Evolutionary conservation across 331 rosid species (phyloP), one percentile per base, ranked within the genome.

Genomic region (Saraca asoca): DNA sequence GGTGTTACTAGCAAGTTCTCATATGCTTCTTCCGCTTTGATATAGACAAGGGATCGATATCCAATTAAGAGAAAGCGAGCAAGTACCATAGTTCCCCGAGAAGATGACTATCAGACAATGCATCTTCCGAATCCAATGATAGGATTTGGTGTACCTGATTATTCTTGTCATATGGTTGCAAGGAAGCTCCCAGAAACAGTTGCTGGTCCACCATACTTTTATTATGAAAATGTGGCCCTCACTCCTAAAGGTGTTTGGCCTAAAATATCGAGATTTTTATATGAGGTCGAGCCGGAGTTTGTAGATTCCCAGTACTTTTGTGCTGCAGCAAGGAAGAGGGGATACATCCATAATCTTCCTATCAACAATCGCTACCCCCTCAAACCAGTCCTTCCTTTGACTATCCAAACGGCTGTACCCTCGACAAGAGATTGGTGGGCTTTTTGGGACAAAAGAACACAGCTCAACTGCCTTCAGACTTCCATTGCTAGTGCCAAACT

Each of bases 241-340:
- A 85, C 96, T 62, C 96, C 96, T 0, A 85, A 77, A 75, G 96
- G 96, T n/a, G 96, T 89, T 44, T 89, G 96, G 96, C 77, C n/a
- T 48, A 89, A 74, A 1, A 85, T 89, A 20, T 89, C 96, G 6
- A 66, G 89, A 17, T 89, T 89, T 63, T 60, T 87, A 0, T 87
- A 77, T 58, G 94, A 85, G 6, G 80, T 89, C 9, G 87, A 85
- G 39, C 91, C 94, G 0, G 94, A 89, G 58, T 87, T 87, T 73
- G 94, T 87, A 9, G 96, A 89, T 64, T 89, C 96, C 14, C 82
- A 87, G 42, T 85, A 58, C 52, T 89, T 89, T 49, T 85, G 85
- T 59, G 94, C 96, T 19, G 76, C 94, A 19, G 78, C 85, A n/a
- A 82, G 96, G 63, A 84, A 89, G 72, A 79, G 96, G 56, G 96